Base-by-base conservation (phyloP, 805 yeast species). In the Wickerhamomyces bovis region DNA sequence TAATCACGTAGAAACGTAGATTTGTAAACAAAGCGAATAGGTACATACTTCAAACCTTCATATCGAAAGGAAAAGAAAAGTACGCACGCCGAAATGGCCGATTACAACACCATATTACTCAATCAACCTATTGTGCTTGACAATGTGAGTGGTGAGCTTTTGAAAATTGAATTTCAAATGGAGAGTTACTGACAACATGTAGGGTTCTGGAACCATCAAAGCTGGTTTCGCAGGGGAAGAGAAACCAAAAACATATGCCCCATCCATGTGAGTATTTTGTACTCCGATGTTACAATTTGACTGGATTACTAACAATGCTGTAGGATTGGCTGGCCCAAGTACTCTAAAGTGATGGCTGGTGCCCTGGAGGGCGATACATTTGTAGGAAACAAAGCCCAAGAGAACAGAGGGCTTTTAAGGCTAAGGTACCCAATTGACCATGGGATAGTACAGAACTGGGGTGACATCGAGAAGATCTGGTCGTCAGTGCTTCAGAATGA, bases 221-320 rank as follows among this genome's bases (percentile, higher is more conserved):
- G 87, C 95, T 1, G 97, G 98, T 1, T 87, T 90, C 64, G 95
- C 97, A 0, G 97, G 97, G 20, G 95, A 86, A 54, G 94, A 88
- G 43, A 76, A 71, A 53, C 98, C 98, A 3, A 76, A 79, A 56
- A 64, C 77, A 40, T 73, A 72, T 54, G 78, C 80, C 25, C 80
- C 89, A 3, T 68, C 88, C 20, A 65, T 83, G 63, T 69, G 54
- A 38, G 71, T 63, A 16, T 8, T 13, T 12, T 3, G 6, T 6
- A n/a, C 18, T 7, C n/a, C 10, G 18, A 18, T 4, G 13, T n/a
- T 12, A 1, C 13, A 16, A 40, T 5, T 2, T 9, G n/a, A 26
- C 6, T 15, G 16, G 22, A 3, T 8, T 41, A 47, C 48, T 49
- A 49, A 49, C 51, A 6, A 16, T 12, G n/a, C 4, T 7, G 4